Evolutionary conservation across 805 yeast species (phyloP), one percentile per base, ranked within the genome.

Genomic region (Tetrapisispora taiwanensis): DNA sequence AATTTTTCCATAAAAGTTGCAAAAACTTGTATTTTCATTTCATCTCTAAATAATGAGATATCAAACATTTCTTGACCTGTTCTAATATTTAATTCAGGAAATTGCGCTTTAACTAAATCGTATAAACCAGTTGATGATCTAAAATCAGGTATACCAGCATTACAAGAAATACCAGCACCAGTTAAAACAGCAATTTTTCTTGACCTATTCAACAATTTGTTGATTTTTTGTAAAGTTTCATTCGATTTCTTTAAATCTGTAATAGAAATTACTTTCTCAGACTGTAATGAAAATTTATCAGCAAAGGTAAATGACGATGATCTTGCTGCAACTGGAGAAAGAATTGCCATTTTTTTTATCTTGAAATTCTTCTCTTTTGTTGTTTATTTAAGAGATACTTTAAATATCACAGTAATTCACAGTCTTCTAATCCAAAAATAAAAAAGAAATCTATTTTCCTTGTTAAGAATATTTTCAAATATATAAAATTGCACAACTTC

Each of bases 71-170:
- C 98, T 56, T 86, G 85, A 5, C 97, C 97, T 53, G 79, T 81
- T 36, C 81, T 79, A 17, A 81, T 72, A 34, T 60, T 49, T 6
- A 58, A 56, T 35, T 71, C 72, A 1, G 89, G 83, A 52, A 76
- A 74, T 49, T 75, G 75, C 17, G 66, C 60, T 56, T 82, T 85
- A 28, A 82, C 84, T 64, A 79, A 59, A 47, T 82, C 79, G 65
- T 90, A 89, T 9, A 89, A 71, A 2, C 97, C 97, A 52, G 82
- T 76, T 9, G 79, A 69, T 4, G 95, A 84, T 45, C 97, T 72
- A 60, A 89, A 89, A 60, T 90, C 97, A 31, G 98, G 98, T 39
- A 90, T 92, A 0, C 98, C 97, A 1, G 97, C 97, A 59, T 84
- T 86, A 60, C 96, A 87, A 14, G 96, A 86, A 46, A 90, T 87